phyloP scores from a whole-genome alignment of 768 basidiomycete genomes.

The Amanita phalloides region DNA sequence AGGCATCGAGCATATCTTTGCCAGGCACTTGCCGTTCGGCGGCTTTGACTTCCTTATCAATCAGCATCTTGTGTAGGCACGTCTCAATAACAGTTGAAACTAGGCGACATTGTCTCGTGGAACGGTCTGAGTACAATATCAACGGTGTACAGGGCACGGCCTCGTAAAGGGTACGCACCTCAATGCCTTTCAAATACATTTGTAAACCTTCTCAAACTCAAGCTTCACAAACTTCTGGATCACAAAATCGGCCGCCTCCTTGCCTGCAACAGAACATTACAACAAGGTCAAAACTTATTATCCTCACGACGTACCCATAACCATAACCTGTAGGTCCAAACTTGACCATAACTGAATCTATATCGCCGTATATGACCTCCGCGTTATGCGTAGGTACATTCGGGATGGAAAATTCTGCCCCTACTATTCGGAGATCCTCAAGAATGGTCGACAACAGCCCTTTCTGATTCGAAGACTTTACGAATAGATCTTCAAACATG shows the following conservation, averaged over 20 bases:
- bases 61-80: constrained; percentile 95
- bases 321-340: constrained; percentile 94
- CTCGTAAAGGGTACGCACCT: constrained; percentile 39
- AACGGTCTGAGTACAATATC: constrained; percentile 57
- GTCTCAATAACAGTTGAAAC: constrained; percentile 98
- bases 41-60: constrained; percentile 86
- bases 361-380: constrained; percentile 96
- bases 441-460: constrained; percentile 87
- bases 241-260: constrained; percentile 87
- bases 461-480: constrained; percentile 60
- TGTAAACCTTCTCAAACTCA: constrained; percentile 99
- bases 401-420: constrained; percentile 72
- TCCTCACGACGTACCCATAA: constrained; percentile 47
- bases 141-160: not conserved
- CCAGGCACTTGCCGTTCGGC: constrained; percentile 71
- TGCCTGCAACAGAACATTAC: constrained; percentile 35
- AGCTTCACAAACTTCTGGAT: constrained; percentile 90
- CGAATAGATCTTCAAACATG: constrained; percentile 23
- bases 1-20: constrained; percentile 1
- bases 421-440: constrained; percentile 73
- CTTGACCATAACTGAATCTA: constrained; percentile 98
- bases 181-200: constrained; percentile 99
- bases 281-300: not conserved
- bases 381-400: constrained; percentile 86
- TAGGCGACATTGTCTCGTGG: constrained; percentile 97